A percentile compares a stretch with the other conserved stretches of the same genome.
These are phyloP conservation scores for Penicillium coffeae DNA, from an alignment of 495 filamentous ascomycete genomes.

Conservation along the genomic window DNA sequence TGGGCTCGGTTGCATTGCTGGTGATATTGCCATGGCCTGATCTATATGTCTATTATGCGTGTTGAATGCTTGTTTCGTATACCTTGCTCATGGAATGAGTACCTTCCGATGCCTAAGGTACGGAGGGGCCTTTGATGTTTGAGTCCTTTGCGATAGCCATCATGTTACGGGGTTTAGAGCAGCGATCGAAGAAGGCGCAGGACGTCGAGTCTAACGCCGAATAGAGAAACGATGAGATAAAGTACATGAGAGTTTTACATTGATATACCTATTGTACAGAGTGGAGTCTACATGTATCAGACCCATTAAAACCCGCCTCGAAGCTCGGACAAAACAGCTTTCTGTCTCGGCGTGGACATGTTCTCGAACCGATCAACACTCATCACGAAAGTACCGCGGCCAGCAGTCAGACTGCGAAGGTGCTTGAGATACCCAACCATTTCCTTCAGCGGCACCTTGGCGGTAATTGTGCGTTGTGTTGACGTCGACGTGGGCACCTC, in stretches of 20 bases:
- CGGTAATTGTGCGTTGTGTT: slow-evolving; percentile 62
- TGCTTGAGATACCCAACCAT: slow-evolving; percentile 97
- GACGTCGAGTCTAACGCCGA: not conserved
- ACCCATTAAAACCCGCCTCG: slow-evolving; percentile 30
- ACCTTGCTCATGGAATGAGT: slow-evolving; percentile 13
- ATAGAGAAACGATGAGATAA: not conserved
- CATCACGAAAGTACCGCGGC: slow-evolving; percentile 91
- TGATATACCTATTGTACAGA: not conserved
- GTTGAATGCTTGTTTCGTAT: slow-evolving; percentile 6
- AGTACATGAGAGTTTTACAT: slow-evolving; percentile 3
- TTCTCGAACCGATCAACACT: slow-evolving; percentile 84
- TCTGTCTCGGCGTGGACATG: slow-evolving; percentile 65
- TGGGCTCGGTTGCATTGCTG: not conserved
- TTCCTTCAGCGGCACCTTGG: slow-evolving; percentile 86
- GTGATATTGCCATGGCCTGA: slow-evolving; percentile 10
- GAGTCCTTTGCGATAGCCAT: not conserved
- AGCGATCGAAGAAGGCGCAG: not conserved
- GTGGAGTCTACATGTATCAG: not conserved
- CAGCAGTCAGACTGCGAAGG: slow-evolving; percentile 80
- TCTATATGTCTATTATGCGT: slow-evolving; percentile 5
- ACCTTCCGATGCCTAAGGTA: not conserved
- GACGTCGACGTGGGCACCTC: slow-evolving; percentile 23
- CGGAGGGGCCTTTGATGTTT: not conserved
- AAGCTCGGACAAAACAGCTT: slow-evolving; percentile 52
- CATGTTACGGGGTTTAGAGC: too few relatives aligned